These are phyloP conservation scores for Pascua guehoae DNA, from an alignment of 1,284 basidiomycete genomes.

Conservation along the genomic window DNA sequence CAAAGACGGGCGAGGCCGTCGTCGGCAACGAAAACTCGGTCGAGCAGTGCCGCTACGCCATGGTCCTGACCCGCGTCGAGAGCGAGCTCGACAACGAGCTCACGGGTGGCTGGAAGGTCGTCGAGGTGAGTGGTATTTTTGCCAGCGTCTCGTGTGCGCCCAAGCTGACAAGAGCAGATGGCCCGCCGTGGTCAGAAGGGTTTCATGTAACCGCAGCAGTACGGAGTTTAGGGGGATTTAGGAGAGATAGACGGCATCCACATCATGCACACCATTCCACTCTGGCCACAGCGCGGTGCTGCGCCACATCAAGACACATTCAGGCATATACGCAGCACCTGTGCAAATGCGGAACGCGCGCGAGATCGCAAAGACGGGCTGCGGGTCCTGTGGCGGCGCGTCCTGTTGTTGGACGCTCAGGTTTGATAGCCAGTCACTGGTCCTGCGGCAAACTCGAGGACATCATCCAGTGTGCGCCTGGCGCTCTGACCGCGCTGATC, in stretches of 20 bases:
- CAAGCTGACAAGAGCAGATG: slow-evolving; percentile 17
- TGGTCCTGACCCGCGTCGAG: slow-evolving; percentile 82
- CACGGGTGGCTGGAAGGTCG: slow-evolving; percentile 96
- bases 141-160: too few species aligned
- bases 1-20: slow-evolving; percentile 75
- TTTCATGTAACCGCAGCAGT: slow-evolving; percentile 15
- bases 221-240: background rate
- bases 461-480: too few species aligned
- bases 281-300: too few species aligned
- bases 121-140: slow-evolving; percentile 62
- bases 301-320: too few species aligned
- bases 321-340: too few species aligned
- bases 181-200: slow-evolving; percentile 30
- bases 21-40: slow-evolving; percentile 86
- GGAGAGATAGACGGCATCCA: background rate
- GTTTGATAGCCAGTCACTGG: too few species aligned
- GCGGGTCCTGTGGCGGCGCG: too few species aligned
- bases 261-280: slow-evolving; percentile 3
- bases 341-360: too few species aligned
- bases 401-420: too few species aligned
- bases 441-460: too few species aligned
- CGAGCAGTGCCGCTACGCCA: slow-evolving; percentile 88
- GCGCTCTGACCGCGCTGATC: too few species aligned
- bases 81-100: slow-evolving; percentile 84
- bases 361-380: too few species aligned